Conservation (phyloP, 2,329 filamentous ascomycete species). For the Colletotrichum chlorophyti region DNA sequence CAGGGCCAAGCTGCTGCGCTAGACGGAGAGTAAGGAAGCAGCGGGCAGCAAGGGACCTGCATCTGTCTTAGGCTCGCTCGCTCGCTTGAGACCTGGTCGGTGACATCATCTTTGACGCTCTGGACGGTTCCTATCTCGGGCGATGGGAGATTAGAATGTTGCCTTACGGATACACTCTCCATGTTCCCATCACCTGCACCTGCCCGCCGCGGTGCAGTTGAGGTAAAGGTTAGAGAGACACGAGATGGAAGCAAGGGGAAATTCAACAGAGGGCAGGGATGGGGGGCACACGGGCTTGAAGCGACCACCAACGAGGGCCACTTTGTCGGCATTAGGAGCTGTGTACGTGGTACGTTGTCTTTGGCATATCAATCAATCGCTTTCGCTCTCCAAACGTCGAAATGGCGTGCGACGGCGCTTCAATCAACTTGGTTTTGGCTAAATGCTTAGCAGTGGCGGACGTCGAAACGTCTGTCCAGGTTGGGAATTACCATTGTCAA, state of each 20-base stretch:
- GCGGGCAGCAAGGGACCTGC: constrained; percentile 16
- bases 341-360: too few relatives aligned
- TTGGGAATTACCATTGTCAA: constrained; percentile 10
- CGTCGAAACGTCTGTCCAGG: background rate
- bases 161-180: background rate
- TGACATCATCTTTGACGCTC: constrained; percentile 13
- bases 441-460: background rate
- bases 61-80: constrained; percentile 15
- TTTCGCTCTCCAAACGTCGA: too few relatives aligned
- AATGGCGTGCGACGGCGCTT: background rate
- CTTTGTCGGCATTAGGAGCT: too few relatives aligned
- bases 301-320: too few relatives aligned
- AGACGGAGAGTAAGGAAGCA: background rate
- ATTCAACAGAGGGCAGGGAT: too few relatives aligned
- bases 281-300: too few relatives aligned
- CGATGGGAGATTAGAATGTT: background rate
- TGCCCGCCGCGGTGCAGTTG: too few relatives aligned
- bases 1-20: background rate
- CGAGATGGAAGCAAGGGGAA: too few relatives aligned
- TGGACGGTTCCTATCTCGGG: background rate
- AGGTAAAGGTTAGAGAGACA: too few relatives aligned
- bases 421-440: background rate
- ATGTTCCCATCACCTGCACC: background rate
- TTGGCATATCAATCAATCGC: background rate
- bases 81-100: background rate